Conservation (phyloP, 1,139 yeast species). For the Kluyveromyces sp. region DNA sequence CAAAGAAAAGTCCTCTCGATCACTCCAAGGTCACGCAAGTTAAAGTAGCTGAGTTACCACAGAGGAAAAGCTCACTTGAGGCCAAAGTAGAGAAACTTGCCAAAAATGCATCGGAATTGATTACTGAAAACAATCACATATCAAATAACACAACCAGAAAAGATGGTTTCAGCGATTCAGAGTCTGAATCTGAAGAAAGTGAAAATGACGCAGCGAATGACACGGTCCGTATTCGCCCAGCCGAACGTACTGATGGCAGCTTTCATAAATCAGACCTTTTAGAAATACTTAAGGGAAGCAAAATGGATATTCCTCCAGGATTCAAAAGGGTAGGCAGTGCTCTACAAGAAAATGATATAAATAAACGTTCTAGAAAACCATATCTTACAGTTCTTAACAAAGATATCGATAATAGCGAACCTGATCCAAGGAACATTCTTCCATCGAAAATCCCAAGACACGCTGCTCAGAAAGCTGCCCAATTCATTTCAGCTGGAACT, state of each 20-base stretch:
- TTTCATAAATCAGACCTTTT: slow-evolving; percentile 24
- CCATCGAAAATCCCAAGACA: slow-evolving; percentile 22
- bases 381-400: slow-evolving; percentile 30
- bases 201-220: slow-evolving; percentile 9
- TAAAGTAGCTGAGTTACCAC: slow-evolving; percentile 21
- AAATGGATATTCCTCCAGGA: slow-evolving; percentile 15
- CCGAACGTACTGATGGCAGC: slow-evolving; percentile 13
- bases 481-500: slow-evolving; percentile 18
- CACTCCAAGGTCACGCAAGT: slow-evolving; percentile 14
- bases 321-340: slow-evolving; percentile 4
- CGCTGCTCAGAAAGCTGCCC: slow-evolving; percentile 28
- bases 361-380: slow-evolving; percentile 19
- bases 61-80: slow-evolving; percentile 18
- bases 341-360: slow-evolving; percentile 13
- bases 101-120: slow-evolving; percentile 10
- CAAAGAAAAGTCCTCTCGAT: slow-evolving; percentile 10
- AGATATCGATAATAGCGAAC: slow-evolving; percentile 28
- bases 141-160: slow-evolving; percentile 10
- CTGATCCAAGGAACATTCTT: slow-evolving; percentile 26
- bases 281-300: slow-evolving; percentile 20
- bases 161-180: slow-evolving; percentile 17
- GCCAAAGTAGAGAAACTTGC: slow-evolving; percentile 13
- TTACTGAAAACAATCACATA: slow-evolving; percentile 3
- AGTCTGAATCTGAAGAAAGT: slow-evolving; percentile 12
- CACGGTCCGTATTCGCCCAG: slow-evolving; percentile 12